Percentiles rank a stretch among this genome's conserved stretches.
phyloP scores from a whole-genome alignment of 148 eudicot genomes.

The Rhododendron mucronatum region DNA sequence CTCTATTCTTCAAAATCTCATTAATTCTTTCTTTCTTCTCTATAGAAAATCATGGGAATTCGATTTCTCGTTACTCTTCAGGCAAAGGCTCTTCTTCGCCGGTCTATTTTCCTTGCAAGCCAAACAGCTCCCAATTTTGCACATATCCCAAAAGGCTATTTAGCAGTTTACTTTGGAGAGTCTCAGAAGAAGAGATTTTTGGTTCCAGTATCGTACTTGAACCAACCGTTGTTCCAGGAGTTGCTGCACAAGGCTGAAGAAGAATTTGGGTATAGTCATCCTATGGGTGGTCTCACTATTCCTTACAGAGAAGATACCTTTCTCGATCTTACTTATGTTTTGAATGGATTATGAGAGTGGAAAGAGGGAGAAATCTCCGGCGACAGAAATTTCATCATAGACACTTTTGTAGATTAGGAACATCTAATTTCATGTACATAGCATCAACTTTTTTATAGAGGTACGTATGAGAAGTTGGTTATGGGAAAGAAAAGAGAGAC shows the following conservation, averaged over 20 bases:
- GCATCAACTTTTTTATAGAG: not conserved
- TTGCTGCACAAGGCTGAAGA: constrained; percentile 23
- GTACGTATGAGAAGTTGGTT: not conserved
- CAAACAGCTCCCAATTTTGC: not conserved
- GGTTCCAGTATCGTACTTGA: constrained; percentile 18
- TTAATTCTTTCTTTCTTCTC: not conserved
- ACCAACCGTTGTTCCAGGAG: constrained; percentile 22
- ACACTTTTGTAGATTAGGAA: not conserved
- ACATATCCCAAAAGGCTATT: constrained; percentile 31
- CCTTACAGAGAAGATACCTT: constrained; percentile 27
- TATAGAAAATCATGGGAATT: constrained; percentile 3
- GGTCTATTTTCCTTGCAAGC: constrained; percentile 7
- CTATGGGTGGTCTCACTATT: constrained; percentile 36
- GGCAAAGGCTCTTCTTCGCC: not conserved
- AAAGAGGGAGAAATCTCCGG: not conserved
- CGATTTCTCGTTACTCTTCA: not conserved
- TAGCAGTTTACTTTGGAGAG: constrained; percentile 26
- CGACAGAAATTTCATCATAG: not conserved
- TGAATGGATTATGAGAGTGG: not conserved
- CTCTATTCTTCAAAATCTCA: not conserved
- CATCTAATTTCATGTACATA: not conserved
- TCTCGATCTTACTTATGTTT: constrained; percentile 21
- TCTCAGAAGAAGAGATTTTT: constrained; percentile 5
- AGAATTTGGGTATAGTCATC: constrained; percentile 39
- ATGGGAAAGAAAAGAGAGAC: not conserved